Evolutionary conservation across 2,329 filamentous ascomycete genomes (phyloP).

Genomic region (Nemania sp.): DNA sequence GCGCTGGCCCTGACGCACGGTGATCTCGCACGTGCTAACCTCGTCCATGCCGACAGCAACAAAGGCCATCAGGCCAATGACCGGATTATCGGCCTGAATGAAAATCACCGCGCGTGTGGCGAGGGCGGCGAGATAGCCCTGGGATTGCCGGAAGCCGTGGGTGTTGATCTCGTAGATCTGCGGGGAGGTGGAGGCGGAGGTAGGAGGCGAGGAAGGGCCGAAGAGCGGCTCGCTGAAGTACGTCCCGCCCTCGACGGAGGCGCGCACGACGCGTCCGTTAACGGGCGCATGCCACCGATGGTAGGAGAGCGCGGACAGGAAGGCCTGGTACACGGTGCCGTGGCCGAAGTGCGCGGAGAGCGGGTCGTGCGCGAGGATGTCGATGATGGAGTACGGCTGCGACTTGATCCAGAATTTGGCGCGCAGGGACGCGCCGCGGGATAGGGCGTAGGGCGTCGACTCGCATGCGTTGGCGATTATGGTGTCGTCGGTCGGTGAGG

Average conservation of each 20-base stretch:
- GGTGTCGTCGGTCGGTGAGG: constrained; percentile 58
- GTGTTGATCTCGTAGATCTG: constrained; percentile 44
- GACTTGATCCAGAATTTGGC: constrained; percentile 71
- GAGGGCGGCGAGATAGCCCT: constrained; percentile 75
- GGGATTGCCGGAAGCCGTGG: constrained; percentile 58
- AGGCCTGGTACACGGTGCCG: constrained; percentile 71
- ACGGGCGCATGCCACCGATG: constrained; percentile 73
- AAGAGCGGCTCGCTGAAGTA: constrained; percentile 67
- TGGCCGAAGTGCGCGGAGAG: constrained; percentile 62
- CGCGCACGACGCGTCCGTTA: constrained; percentile 64
- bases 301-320: constrained; percentile 68
- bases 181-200: constrained; percentile 46
- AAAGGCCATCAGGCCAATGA: constrained; percentile 76
- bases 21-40: constrained; percentile 79
- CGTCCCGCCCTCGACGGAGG: constrained; percentile 64
- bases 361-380: constrained; percentile 65
- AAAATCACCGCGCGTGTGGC: constrained; percentile 78
- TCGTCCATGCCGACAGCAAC: constrained; percentile 82
- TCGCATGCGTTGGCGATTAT: constrained; percentile 70
- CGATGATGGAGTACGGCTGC: constrained; percentile 66
- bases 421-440: constrained; percentile 56
- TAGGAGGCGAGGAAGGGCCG: background rate
- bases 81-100: constrained; percentile 74
- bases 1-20: constrained; percentile 72
- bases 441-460: constrained; percentile 59